Base-by-base conservation (phyloP, 164 flowering plant species). In the Aristolochia contorta region DNA sequence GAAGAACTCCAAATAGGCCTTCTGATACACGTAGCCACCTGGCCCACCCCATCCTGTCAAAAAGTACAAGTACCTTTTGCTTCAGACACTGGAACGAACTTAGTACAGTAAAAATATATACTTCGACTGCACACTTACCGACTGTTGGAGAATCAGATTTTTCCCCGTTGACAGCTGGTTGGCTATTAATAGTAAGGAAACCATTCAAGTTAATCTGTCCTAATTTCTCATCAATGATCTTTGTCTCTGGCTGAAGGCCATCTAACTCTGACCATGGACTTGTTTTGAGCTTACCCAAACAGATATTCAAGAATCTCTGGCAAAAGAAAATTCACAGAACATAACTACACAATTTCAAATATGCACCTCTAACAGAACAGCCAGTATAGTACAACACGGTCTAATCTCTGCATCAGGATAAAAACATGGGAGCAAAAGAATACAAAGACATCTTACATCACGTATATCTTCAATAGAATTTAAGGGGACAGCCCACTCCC, bases 191-290 rank as follows among this genome's bases (percentile, higher is more conserved):
- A 33, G 98, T 87, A 65, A 92, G 86, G 69, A 89, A 92, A 53
- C 98, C 98, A 72, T 87, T 92, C 71, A 60, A 24, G 67, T 92
- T 92, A 57, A 92, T 76, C 54, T 61, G 74, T 15, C 77, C 88
- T 63, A 92, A 77, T 52, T 78, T 79, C 60, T 89, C 93, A 73
- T 82, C 78, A 24, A 92, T 92, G 74, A 92, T 86, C 77, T 75
- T 81, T 49, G 96, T 84, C 79, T 92, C 98, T 32, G 94, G 87
- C 75, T 89, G 98, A 70, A 92, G 90, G 46, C 95, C 98, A 58
- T 89, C 98, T 32, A 92, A 69, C 69, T 92, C 96, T 58, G 94
- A 92, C 98, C 98, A 92, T 12, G 95, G 98, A 67, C 80, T 85
- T 69, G 79, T 89, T 77, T 59, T 84, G 67, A 83, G 70, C 68